Conservation (phyloP, 306 rosid genomes). For the Fragaria ananassa region DNA sequence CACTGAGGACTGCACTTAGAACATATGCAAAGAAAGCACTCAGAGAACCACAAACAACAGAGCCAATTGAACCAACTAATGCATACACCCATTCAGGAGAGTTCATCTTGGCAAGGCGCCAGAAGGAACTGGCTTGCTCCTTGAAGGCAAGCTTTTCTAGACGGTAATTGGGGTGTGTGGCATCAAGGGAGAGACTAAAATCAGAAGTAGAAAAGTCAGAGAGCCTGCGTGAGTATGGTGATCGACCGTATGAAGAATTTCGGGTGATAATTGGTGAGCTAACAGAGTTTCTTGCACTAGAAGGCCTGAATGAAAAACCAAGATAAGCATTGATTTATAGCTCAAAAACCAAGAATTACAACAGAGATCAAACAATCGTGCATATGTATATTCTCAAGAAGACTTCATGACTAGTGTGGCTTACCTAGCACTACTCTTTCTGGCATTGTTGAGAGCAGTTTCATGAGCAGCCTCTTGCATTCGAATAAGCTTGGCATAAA, state of each 20-base stretch:
- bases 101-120: conserved; percentile 99
- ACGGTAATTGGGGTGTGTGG: conserved; percentile 73
- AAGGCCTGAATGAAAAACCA: conserved; percentile 61
- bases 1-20: conserved; percentile 85
- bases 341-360: neutral
- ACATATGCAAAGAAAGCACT: conserved; percentile 97
- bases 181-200: conserved; percentile 81
- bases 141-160: conserved; percentile 86
- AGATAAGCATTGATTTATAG: conserved; percentile 1
- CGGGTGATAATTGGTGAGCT: conserved; percentile 97
- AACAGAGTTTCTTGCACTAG: conserved; percentile 98
- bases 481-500: conserved; percentile 84
- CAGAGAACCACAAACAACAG: conserved; percentile 88
- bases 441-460: conserved; percentile 83
- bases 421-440: conserved; percentile 98
- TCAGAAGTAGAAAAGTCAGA: conserved; percentile 97
- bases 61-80: conserved; percentile 80
- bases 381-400: neutral
- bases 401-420: conserved; percentile 17
- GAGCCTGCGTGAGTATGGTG: conserved; percentile 94
- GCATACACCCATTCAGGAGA: conserved; percentile 97
- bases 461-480: conserved; percentile 94
- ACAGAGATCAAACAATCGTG: neutral
- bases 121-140: conserved; percentile 94
- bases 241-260: conserved; percentile 95